Evolutionary conservation across 768 basidiomycete genomes (phyloP).

Genomic region (Amanita subjunquillea): DNA sequence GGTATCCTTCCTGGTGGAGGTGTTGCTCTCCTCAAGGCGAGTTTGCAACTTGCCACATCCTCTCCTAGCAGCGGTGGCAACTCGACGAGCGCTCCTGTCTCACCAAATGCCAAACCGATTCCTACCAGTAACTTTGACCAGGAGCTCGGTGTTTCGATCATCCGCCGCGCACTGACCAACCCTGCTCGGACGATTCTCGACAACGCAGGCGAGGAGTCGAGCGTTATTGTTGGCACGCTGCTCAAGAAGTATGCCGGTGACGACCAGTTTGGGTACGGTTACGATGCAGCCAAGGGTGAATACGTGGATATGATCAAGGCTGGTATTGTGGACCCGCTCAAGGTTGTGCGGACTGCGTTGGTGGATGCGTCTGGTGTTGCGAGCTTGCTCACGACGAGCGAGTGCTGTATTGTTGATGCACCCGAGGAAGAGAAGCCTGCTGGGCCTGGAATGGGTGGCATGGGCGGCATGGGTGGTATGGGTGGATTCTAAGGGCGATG

Average conservation of each 20-base stretch:
- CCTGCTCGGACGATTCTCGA: slow-evolving; percentile 83
- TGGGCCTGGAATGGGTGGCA: slow-evolving; percentile 34
- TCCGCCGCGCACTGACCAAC: slow-evolving; percentile 73
- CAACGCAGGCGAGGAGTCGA: slow-evolving; percentile 92
- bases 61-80: slow-evolving; percentile 34
- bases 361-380: slow-evolving; percentile 94
- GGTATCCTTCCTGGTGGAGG: slow-evolving; percentile 97
- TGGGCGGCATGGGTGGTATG: slow-evolving; percentile 17
- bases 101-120: slow-evolving; percentile 56
- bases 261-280: slow-evolving; percentile 81
- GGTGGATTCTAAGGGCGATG: slow-evolving; percentile 5
- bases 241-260: slow-evolving; percentile 53
- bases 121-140: slow-evolving; percentile 92
- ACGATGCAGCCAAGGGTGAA: slow-evolving; percentile 87
- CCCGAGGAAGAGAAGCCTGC: slow-evolving; percentile 64
- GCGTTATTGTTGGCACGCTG: slow-evolving; percentile 86
- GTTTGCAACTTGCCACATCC: slow-evolving; percentile 53
- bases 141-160: slow-evolving; percentile 89
- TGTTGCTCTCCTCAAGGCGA: slow-evolving; percentile 84
- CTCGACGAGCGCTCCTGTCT: slow-evolving; percentile 37
- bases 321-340: slow-evolving; percentile 93
- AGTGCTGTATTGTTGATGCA: slow-evolving; percentile 86
- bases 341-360: slow-evolving; percentile 90
- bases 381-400: slow-evolving; percentile 84
- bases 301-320: slow-evolving; percentile 91